A percentile compares a stretch with the other conserved stretches of the same genome.
These are phyloP conservation scores for Prunus kanzakura DNA, from an alignment of 306 rosid genomes.

Conservation along the genomic window DNA sequence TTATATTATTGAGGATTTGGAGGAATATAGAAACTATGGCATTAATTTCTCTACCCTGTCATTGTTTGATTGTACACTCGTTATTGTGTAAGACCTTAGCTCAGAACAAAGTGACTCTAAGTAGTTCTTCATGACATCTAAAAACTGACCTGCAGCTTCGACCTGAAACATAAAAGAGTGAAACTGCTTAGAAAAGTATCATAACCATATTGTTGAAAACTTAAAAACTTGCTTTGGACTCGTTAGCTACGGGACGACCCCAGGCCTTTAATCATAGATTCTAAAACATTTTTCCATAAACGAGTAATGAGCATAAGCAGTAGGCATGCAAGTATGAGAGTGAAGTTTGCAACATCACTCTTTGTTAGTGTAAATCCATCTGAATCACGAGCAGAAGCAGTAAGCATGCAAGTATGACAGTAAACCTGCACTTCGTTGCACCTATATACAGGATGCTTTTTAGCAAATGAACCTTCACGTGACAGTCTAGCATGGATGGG, in stretches of 20 bases:
- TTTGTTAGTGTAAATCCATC: background rate
- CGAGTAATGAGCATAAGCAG: background rate
- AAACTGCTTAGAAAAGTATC: background rate
- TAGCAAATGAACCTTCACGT: slow-evolving; percentile 48
- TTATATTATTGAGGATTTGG: slow-evolving; percentile 11
- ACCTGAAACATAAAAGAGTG: slow-evolving; percentile 41
- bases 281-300: background rate
- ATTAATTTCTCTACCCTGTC: slow-evolving; percentile 63
- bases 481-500: slow-evolving; percentile 75
- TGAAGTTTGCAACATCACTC: no score
- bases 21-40: slow-evolving; percentile 17
- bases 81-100: slow-evolving; percentile 72
- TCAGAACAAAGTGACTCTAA: slow-evolving; percentile 82
- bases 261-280: background rate
- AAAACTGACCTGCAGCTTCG: slow-evolving; percentile 61
- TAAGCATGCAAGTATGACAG: slow-evolving; percentile 24
- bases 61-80: slow-evolving; percentile 76
- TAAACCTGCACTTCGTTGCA: slow-evolving; percentile 86
- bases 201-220: background rate
- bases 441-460: slow-evolving; percentile 81
- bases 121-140: slow-evolving; percentile 59
- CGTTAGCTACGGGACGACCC: background rate
- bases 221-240: background rate
- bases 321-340: background rate
- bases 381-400: background rate